Evolutionary conservation across 305 asterid genomes (phyloP), one percentile per base, ranked within the genome.

Genomic region (Stenogyne calaminthoides): DNA sequence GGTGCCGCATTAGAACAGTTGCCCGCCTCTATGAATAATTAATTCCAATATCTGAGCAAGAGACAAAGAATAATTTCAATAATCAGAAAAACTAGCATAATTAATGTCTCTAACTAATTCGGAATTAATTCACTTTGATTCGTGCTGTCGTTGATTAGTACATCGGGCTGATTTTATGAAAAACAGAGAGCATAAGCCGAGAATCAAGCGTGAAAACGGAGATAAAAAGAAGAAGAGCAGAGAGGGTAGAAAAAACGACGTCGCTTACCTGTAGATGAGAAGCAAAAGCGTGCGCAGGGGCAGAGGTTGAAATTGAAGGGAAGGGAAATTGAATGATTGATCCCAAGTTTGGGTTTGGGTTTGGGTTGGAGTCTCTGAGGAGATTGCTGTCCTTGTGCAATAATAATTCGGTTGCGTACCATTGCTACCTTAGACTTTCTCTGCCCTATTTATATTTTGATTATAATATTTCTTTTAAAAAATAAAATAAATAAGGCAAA

Each of bases 1-100:
- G 72, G 75, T 58, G 76, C 78, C 71, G 37, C 83, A 75, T 75
- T 20, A 32, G 58, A 77, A 65, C 55, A 80, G 46, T 52, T 70
- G 74, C 60, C 55, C 58, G 57, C 57, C 57, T 51, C 40, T 61
- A 60, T 32, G 11, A 76, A 73, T 61, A 75, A 76, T 34, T 15
- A 56, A 70, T 19, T 72, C 65, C 72, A 79, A 40, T 25, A 69
- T 80, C 83, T 77, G 75, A 62, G 64, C 66, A 69, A 70, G 42
- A 49, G 56, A 63, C 39, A 64, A 22, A 19, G 9, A 66, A 54
- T 8, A 18, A 44, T 18, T 16, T 39, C 25, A 58, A 71, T 63
- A 42, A 37, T 34, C 47, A 32, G 32, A 32, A 46, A 32, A 32
- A 4, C 36, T 5, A 32, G 36, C 36, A 32, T 32, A 32, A 32